A percentile compares a stretch with the other conserved stretches of the same genome.
Conservation (phyloP, 306 rosid species). For the Calophaca sinica region DNA sequence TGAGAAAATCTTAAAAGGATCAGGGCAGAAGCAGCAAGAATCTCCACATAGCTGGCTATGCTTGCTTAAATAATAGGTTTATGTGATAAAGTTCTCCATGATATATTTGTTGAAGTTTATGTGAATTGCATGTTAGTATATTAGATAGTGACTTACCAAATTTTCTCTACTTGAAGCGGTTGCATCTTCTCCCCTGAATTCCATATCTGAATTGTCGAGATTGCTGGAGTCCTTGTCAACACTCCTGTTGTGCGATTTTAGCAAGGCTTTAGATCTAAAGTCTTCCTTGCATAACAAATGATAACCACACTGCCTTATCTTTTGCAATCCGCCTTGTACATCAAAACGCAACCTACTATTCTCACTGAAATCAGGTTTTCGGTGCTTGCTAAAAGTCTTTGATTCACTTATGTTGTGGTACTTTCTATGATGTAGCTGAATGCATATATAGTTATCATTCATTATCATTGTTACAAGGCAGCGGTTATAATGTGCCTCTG, state of each 20-base stretch:
- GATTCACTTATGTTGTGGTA: slow-evolving; percentile 12
- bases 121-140: not conserved
- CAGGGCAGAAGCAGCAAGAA: too few relatives aligned
- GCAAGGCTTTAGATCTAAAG: not conserved
- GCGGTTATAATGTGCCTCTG: not conserved
- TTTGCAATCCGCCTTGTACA: not conserved
- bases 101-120: not conserved
- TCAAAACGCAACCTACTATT: slow-evolving; percentile 32
- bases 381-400: slow-evolving; percentile 31
- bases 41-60: too few relatives aligned
- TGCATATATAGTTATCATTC: slow-evolving; percentile 20
- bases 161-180: not conserved
- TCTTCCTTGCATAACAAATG: slow-evolving; percentile 32
- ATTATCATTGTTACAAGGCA: slow-evolving; percentile 37
- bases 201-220: not conserved
- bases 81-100: not conserved
- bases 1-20: too few relatives aligned
- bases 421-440: slow-evolving; percentile 22
- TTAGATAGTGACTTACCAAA: slow-evolving; percentile 26
- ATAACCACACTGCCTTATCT: not conserved
- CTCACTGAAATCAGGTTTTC: slow-evolving; percentile 28
- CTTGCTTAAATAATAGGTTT: too few relatives aligned
- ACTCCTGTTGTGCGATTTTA: not conserved
- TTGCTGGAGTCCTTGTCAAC: not conserved
- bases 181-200: slow-evolving; percentile 9